Evolutionary conservation across 257 asterid genomes (phyloP).

Genomic region (Solanum chilense): DNA sequence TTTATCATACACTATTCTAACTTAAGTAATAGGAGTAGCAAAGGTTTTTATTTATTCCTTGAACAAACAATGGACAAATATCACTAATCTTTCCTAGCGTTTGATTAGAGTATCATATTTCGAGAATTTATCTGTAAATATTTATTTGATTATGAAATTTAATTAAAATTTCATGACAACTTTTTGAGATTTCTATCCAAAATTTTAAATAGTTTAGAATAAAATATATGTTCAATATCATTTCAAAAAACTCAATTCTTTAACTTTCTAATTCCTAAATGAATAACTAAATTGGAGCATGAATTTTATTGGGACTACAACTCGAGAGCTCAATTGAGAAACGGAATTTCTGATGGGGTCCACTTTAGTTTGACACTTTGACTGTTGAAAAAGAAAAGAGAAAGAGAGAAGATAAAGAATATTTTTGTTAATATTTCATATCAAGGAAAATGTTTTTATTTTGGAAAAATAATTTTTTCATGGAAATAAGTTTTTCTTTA

Average conservation of each 20-base stretch:
- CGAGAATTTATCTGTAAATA: not conserved
- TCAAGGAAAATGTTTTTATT: too few species aligned
- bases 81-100: not conserved
- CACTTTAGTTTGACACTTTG: not conserved
- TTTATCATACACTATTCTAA: not conserved
- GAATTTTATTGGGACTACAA: not conserved
- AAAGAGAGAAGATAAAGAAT: not conserved
- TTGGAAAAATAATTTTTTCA: too few species aligned
- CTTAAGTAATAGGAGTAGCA: not conserved
- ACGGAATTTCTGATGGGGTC: not conserved
- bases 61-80: not conserved
- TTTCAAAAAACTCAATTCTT: not conserved
- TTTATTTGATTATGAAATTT: not conserved
- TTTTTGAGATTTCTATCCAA: not conserved
- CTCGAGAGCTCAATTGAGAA: not conserved
- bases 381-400: not conserved
- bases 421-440: too few species aligned
- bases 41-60: not conserved
- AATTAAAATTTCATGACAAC: not conserved
- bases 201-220: not conserved
- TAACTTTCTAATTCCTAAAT: too few species aligned
- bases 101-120: not conserved
- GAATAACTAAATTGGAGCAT: too few species aligned
- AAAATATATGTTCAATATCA: too few species aligned
- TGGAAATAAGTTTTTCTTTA: not conserved